Evolutionary conservation across 1,139 yeast genomes (phyloP).

Genomic region (Diutina ranongensis): DNA sequence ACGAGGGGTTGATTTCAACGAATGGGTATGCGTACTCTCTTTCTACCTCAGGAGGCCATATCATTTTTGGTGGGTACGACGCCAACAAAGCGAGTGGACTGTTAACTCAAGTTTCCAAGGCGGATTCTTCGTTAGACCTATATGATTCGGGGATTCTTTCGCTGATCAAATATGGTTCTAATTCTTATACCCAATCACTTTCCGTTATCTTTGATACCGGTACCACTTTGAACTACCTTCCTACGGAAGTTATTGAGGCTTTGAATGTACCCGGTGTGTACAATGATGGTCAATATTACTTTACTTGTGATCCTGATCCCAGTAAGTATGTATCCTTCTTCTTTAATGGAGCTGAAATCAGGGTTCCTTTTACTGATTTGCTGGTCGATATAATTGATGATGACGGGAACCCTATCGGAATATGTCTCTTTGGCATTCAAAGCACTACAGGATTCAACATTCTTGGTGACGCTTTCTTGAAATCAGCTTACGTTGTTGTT

Average conservation of each 20-base stretch:
- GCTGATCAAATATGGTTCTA: no score
- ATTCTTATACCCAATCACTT: background rate
- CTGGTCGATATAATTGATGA: background rate
- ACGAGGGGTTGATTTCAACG: background rate
- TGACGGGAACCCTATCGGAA: background rate
- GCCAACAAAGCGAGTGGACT: background rate
- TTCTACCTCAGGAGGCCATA: background rate
- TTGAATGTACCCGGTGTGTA: background rate
- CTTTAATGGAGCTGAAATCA: background rate
- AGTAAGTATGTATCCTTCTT: background rate
- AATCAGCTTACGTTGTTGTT: background rate
- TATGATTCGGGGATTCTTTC: background rate
- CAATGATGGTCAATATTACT: background rate
- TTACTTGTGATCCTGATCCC: background rate
- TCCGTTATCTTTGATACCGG: background rate
- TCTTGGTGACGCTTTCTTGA: background rate
- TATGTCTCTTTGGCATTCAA: background rate
- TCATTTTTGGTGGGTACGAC: background rate
- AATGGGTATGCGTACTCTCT: background rate
- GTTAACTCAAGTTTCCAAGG: background rate
- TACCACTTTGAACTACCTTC: background rate
- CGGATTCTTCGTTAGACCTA: no score
- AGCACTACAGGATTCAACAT: no score
- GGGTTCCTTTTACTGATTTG: background rate
- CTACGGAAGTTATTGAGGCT: background rate